These are phyloP conservation scores for Camellia japonica DNA, from an alignment of 148 eudicot genomes.

Conservation along the genomic window DNA sequence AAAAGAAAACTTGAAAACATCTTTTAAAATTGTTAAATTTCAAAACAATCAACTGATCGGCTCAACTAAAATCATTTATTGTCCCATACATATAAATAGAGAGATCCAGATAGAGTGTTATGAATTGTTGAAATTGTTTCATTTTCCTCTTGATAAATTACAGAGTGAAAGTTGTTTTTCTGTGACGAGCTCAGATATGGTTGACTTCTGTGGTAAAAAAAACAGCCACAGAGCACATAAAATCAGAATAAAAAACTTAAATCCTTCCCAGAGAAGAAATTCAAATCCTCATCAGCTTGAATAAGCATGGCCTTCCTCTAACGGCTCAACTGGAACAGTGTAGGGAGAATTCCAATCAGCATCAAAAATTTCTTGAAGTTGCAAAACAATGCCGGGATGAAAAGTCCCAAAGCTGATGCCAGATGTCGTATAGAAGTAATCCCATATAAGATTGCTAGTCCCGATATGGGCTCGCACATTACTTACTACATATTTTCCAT, in stretches of 20 bases:
- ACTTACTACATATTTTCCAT: constrained; percentile 88
- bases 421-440: constrained; percentile 77
- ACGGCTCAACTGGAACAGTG: constrained; percentile 53
- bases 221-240: background rate
- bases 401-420: constrained; percentile 91
- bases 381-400: constrained; percentile 60
- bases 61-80: no score
- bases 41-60: no score
- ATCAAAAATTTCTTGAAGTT: constrained; percentile 77
- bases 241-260: background rate
- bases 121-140: background rate
- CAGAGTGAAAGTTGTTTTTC: background rate
- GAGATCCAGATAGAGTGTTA: no score
- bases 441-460: constrained; percentile 91
- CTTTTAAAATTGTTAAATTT: no score
- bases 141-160: background rate
- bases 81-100: no score
- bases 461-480: constrained; percentile 79
- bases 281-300: constrained; percentile 31
- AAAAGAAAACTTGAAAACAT: no score
- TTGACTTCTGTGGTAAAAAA: background rate
- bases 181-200: background rate
- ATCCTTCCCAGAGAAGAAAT: background rate
- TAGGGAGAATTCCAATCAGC: constrained; percentile 97
- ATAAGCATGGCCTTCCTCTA: constrained; percentile 38